phyloP scores from a whole-genome alignment of 1,139 yeast species.

The Suhomyces bribrorum region DNA sequence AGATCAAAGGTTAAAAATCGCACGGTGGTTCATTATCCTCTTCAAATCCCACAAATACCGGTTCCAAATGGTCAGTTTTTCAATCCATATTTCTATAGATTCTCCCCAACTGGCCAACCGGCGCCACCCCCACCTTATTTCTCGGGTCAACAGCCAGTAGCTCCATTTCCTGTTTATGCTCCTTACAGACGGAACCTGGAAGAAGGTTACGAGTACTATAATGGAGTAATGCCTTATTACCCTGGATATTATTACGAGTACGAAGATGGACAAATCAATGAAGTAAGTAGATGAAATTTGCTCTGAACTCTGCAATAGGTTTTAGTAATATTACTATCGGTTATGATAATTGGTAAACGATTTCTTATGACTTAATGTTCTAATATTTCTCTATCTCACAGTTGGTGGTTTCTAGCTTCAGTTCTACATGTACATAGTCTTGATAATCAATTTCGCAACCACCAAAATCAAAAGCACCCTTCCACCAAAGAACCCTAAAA shows the following conservation, averaged over 20 bases:
- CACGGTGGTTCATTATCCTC: conserved; percentile 8
- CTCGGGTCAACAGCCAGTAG: conserved; percentile 1
- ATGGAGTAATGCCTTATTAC: background rate
- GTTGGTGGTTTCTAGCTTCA: too few relatives aligned
- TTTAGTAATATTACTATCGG: too few relatives aligned
- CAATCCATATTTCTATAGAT: conserved; percentile 7
- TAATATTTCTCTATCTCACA: background rate
- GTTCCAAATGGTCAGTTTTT: conserved; percentile 8
- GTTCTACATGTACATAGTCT: background rate
- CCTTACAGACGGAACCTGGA: conserved; percentile 4
- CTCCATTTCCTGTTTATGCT: conserved; percentile 6
- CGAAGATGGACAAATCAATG: conserved; percentile 7
- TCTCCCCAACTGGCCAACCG: conserved; percentile 3
- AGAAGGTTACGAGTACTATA: conserved; percentile 2
- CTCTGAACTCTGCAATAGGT: too few relatives aligned
- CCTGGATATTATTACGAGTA: conserved; percentile 9
- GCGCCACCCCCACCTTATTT: conserved; percentile 1
- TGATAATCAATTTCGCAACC: background rate
- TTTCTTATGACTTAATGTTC: too few relatives aligned
- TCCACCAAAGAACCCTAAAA: too few relatives aligned
- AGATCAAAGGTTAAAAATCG: conserved; percentile 3
- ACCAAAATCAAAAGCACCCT: too few relatives aligned
- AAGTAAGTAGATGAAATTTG: background rate
- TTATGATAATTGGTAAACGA: too few relatives aligned
- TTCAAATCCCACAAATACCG: conserved; percentile 9